Evolutionary conservation across 352 stramenopile species (phyloP).

Genomic region (Salisapilia sapeloensis): DNA sequence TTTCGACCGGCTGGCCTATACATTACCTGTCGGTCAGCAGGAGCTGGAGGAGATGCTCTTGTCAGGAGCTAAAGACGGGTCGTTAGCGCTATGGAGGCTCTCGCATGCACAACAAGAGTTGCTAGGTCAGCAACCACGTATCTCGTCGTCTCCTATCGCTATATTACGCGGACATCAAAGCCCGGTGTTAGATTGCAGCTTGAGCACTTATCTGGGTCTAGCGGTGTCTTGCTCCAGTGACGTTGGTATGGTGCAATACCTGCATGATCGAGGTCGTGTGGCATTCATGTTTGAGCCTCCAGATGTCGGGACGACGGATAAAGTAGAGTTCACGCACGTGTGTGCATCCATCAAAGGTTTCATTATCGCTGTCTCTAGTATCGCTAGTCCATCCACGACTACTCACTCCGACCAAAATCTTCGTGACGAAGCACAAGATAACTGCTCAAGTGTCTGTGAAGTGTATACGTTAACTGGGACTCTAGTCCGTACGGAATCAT

Average conservation of each 20-base stretch:
- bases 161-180: slow-evolving; percentile 37
- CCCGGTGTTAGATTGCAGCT: slow-evolving; percentile 31
- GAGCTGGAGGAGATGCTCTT: slow-evolving; percentile 64
- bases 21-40: slow-evolving; percentile 11
- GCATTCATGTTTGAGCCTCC: slow-evolving; percentile 40
- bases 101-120: slow-evolving; percentile 53
- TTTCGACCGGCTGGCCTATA: slow-evolving; percentile 41
- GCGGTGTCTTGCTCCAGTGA: slow-evolving; percentile 39
- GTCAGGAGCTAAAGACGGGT: slow-evolving; percentile 50
- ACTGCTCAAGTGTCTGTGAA: slow-evolving; percentile 15
- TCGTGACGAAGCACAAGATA: slow-evolving; percentile 1
- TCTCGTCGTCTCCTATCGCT: slow-evolving; percentile 47
- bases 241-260: slow-evolving; percentile 42
- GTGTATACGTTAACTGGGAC: slow-evolving; percentile 58
- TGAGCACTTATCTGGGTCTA: slow-evolving; percentile 46
- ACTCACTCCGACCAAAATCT: not conserved
- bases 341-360: slow-evolving; percentile 40
- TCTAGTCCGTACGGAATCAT: slow-evolving; percentile 21
- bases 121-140: slow-evolving; percentile 49
- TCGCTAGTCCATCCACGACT: slow-evolving; percentile 2
- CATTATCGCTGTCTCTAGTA: slow-evolving; percentile 21
- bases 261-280: slow-evolving; percentile 55
- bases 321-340: slow-evolving; percentile 19
- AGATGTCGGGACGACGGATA: slow-evolving; percentile 2
- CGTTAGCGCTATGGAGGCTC: slow-evolving; percentile 50